These are phyloP conservation scores for Globisporangium paddicum DNA, from an alignment of 352 stramenopile species.

Conservation along the genomic window DNA sequence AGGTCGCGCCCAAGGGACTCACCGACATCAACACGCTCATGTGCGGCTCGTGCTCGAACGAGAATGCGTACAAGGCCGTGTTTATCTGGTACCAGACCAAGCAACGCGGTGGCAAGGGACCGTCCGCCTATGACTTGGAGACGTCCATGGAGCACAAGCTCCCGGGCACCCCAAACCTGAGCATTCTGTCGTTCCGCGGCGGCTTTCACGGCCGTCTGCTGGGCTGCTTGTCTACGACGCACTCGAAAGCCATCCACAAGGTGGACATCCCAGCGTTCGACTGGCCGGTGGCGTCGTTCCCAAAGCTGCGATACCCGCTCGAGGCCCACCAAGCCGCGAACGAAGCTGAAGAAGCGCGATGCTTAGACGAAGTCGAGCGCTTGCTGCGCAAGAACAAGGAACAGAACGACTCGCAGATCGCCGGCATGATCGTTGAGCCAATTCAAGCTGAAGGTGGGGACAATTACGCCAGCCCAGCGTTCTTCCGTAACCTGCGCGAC, in stretches of 20 bases:
- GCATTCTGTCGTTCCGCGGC: conserved; percentile 80
- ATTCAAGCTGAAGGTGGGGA: conserved; percentile 82
- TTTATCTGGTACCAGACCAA: conserved; percentile 88
- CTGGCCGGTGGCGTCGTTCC: conserved; percentile 79
- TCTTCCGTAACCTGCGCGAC: conserved; percentile 57
- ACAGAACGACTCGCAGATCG: conserved; percentile 36
- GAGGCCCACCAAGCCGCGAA: conserved; percentile 55
- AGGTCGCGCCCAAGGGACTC: conserved; percentile 49
- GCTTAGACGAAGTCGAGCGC: conserved; percentile 55
- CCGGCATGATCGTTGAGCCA: conserved; percentile 77
- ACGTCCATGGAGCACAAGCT: conserved; percentile 66
- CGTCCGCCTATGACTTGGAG: conserved; percentile 57
- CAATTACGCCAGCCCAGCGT: conserved; percentile 66
- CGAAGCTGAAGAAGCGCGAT: conserved; percentile 61
- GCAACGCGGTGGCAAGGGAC: conserved; percentile 45
- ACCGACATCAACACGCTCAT: conserved; percentile 82
- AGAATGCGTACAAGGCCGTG: conserved; percentile 85
- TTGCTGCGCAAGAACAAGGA: conserved; percentile 40
- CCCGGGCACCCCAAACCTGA: conserved; percentile 65
- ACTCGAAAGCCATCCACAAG: conserved; percentile 86
- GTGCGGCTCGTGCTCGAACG: conserved; percentile 85
- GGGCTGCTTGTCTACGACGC: conserved; percentile 76
- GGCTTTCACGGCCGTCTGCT: conserved; percentile 78
- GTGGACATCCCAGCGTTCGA: conserved; percentile 82
- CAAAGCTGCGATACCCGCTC: conserved; percentile 61